A percentile compares a stretch with the other conserved stretches of the same genome.
Conservation (phyloP, 441 rosid genomes). For the Brassica hybrid region DNA sequence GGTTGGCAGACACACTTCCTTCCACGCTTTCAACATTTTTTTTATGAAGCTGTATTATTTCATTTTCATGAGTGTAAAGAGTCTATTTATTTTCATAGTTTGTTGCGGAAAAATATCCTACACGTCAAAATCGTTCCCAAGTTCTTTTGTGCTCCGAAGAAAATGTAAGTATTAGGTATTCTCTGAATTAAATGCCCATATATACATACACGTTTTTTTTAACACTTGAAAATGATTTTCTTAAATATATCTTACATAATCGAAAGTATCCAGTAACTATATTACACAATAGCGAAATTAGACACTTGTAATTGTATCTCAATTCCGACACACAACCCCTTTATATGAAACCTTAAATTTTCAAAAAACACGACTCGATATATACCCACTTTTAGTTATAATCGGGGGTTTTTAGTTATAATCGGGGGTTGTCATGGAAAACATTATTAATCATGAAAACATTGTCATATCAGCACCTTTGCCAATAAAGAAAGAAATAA, state of each 20-base stretch:
- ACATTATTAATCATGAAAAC: neutral
- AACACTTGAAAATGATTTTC: neutral
- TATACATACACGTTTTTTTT: neutral
- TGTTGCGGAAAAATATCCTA: slow-evolving; percentile 19
- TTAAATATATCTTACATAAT: neutral
- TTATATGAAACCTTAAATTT: neutral
- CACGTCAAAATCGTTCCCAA: slow-evolving; percentile 17
- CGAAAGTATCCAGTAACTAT: neutral
- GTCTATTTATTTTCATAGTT: neutral
- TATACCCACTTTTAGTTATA: too few relatives aligned
- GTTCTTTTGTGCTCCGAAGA: slow-evolving; percentile 18
- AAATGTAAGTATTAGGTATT: slow-evolving; percentile 27
- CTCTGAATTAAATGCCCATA: slow-evolving; percentile 13
- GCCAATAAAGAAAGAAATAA: neutral
- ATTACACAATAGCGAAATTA: neutral
- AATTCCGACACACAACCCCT: neutral
- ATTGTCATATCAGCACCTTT: neutral
- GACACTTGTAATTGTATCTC: neutral
- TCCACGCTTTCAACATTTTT: slow-evolving; percentile 24
- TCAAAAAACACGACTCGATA: neutral
- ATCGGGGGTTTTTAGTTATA: neutral
- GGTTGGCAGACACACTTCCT: slow-evolving; percentile 38
- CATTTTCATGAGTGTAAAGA: neutral
- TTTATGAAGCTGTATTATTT: neutral
- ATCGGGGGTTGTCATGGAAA: neutral